A percentile compares a stretch with the other conserved stretches of the same genome.
These are phyloP conservation scores for Diphasiastrum complanatum DNA, from an alignment of 83 land plant species.

Conservation along the genomic window DNA sequence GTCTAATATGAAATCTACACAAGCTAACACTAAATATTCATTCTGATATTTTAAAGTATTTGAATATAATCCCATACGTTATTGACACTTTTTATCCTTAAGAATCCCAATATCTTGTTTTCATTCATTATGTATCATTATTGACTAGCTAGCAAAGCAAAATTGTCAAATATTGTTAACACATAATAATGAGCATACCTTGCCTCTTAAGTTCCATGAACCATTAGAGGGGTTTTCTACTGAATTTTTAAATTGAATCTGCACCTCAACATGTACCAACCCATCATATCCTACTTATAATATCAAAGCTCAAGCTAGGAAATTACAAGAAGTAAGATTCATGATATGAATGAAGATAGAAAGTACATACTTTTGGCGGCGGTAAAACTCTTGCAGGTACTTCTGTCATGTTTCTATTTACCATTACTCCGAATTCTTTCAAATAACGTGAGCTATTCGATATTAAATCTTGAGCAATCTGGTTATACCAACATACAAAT, in stretches of 20 bases:
- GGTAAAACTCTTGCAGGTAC: slow-evolving; percentile 19
- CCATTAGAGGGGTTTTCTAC: slow-evolving; percentile 16
- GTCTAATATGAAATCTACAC: too few relatives aligned
- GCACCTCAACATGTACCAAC: neutral
- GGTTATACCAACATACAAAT: neutral
- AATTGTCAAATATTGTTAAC: neutral
- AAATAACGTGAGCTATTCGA: slow-evolving; percentile 1
- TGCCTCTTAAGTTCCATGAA: slow-evolving; percentile 26
- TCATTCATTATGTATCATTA: too few relatives aligned
- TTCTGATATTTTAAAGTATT: too few relatives aligned
- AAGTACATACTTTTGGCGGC: slow-evolving; percentile 14
- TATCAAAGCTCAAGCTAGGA: too few relatives aligned
- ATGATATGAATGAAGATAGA: neutral
- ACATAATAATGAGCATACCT: slow-evolving; percentile 8
- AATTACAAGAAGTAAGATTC: neutral
- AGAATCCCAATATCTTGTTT: too few relatives aligned
- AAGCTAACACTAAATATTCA: too few relatives aligned
- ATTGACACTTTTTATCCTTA: too few relatives aligned
- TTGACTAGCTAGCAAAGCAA: too few relatives aligned
- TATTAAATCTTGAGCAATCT: neutral
- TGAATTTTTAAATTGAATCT: slow-evolving; percentile 5
- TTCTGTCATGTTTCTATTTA: slow-evolving; percentile 11
- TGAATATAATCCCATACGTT: too few relatives aligned
- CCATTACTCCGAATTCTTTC: slow-evolving; percentile 18
- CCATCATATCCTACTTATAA: neutral